Conservation (phyloP, 2,329 filamentous ascomycete genomes). For the Thielaviopsis musarum region DNA sequence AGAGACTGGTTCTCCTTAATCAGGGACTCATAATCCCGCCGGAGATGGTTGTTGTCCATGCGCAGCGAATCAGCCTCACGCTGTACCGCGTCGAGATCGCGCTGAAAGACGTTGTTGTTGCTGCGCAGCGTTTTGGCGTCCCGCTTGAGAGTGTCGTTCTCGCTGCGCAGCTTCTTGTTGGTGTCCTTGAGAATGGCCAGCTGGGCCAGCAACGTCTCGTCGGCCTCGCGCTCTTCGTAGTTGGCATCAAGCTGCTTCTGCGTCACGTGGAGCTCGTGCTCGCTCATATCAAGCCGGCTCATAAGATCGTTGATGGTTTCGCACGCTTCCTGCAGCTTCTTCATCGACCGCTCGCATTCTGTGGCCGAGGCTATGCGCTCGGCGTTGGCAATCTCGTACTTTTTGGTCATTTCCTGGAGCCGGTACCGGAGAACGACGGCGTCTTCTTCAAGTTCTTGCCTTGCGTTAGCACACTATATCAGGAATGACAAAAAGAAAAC, state of each 20-base stretch:
- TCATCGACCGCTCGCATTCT: conserved; percentile 49
- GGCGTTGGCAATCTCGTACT: conserved; percentile 44
- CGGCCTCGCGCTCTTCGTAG: conserved; percentile 23
- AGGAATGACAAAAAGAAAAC: background rate
- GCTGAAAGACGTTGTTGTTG: conserved; percentile 24
- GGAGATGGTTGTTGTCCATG: conserved; percentile 24
- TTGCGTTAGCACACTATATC: background rate
- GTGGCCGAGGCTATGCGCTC: conserved; percentile 41
- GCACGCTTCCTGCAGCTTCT: conserved; percentile 44
- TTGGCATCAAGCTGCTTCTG: conserved; percentile 26
- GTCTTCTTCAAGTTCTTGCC: conserved; percentile 38
- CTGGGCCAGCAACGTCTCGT: conserved; percentile 26
- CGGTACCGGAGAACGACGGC: conserved; percentile 43
- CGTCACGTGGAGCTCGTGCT: conserved; percentile 26
- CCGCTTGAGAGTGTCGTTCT: conserved; percentile 19
- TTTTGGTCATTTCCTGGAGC: conserved; percentile 45
- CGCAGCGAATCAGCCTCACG: conserved; percentile 26
- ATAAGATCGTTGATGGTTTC: conserved; percentile 36
- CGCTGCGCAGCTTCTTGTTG: conserved; percentile 12
- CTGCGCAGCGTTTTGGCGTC: conserved; percentile 26
- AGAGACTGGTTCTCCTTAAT: conserved; percentile 29
- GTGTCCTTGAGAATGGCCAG: conserved; percentile 23
- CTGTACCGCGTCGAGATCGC: conserved; percentile 22
- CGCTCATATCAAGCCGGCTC: conserved; percentile 24
- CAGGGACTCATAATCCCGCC: conserved; percentile 27